Evolutionary conservation across 2,329 filamentous ascomycete species (phyloP).

Genomic region (Knoxdaviesia capensis): DNA sequence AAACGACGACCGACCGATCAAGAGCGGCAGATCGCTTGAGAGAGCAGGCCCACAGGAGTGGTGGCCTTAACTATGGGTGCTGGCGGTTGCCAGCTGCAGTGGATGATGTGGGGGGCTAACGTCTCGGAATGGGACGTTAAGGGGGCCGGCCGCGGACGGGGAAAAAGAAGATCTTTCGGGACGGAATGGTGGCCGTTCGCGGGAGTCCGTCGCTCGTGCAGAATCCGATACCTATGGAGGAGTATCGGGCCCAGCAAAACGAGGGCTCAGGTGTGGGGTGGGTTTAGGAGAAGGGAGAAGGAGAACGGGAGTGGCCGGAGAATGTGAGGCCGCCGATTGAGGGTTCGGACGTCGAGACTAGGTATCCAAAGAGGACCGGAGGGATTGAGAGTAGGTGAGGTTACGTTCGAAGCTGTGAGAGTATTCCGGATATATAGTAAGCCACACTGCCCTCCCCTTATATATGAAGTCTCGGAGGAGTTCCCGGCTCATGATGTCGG

Average conservation of each 20-base stretch:
- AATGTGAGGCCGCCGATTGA: neutral
- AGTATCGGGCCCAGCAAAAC: slow-evolving; percentile 72
- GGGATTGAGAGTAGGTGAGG: no score
- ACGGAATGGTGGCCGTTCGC: slow-evolving; percentile 68
- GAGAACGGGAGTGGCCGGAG: slow-evolving; percentile 5
- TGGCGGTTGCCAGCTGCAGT: slow-evolving; percentile 74
- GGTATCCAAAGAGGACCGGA: no score
- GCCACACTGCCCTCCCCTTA: no score
- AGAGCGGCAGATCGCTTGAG: slow-evolving; percentile 83
- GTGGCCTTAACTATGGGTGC: slow-evolving; percentile 38
- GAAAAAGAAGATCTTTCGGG: slow-evolving; percentile 62
- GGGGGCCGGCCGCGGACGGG: slow-evolving; percentile 72
- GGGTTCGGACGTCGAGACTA: neutral
- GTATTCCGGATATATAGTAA: no score
- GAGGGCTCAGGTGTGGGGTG: slow-evolving; percentile 6
- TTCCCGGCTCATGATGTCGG: no score
- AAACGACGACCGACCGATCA: slow-evolving; percentile 43
- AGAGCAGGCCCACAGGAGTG: slow-evolving; percentile 85
- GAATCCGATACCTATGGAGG: slow-evolving; percentile 63
- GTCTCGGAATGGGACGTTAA: slow-evolving; percentile 59
- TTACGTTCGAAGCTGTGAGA: no score
- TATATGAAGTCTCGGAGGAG: no score
- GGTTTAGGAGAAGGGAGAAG: slow-evolving; percentile 5
- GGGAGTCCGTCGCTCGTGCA: slow-evolving; percentile 38
- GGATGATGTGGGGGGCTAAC: slow-evolving; percentile 21